Conservation (phyloP, 208 protist species). For the Wallacemonas sp. region DNA sequence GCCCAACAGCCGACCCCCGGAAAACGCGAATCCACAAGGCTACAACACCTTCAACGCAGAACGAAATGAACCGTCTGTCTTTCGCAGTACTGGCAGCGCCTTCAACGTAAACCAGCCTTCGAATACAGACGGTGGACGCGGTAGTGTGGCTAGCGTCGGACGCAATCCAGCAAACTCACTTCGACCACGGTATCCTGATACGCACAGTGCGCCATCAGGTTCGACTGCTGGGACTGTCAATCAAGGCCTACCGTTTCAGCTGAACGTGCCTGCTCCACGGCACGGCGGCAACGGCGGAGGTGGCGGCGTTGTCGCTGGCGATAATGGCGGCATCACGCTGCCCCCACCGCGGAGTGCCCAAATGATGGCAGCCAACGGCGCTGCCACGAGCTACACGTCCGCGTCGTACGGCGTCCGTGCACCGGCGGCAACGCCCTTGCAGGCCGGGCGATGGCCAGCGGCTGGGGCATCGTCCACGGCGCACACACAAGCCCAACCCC, state of each 20-base stretch:
- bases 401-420: background rate
- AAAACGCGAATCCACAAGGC: background rate
- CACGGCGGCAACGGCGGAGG: background rate
- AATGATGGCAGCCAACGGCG: conserved; percentile 11
- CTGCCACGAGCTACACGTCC: conserved; percentile 4
- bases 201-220: background rate
- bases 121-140: background rate
- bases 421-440: background rate
- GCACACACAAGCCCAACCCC: background rate
- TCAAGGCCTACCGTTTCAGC: background rate
- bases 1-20: background rate
- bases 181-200: conserved; percentile 3
- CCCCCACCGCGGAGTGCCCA: conserved; percentile 22
- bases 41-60: background rate
- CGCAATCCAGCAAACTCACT: background rate
- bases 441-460: background rate
- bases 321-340: conserved; percentile 12
- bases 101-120: conserved; percentile 5
- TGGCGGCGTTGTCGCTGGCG: background rate
- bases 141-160: background rate
- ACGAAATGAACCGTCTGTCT: background rate
- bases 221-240: background rate
- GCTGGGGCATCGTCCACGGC: background rate
- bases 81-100: background rate
- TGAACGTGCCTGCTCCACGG: background rate